Base-by-base conservation (phyloP, 257 asterid genomes). In the Solanum chmielewskii region DNA sequence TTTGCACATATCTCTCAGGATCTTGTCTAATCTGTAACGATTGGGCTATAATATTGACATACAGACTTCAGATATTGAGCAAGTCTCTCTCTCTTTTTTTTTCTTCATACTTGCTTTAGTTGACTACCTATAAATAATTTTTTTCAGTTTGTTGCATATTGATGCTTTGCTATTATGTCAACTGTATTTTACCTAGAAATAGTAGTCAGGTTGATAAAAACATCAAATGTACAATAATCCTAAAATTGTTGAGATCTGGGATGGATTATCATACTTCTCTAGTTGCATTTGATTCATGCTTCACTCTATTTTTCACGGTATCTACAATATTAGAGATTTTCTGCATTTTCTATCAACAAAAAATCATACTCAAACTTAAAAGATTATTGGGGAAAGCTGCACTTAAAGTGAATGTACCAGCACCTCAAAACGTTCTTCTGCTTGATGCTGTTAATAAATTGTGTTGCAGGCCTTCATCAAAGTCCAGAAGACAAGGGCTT, bases 401-500 rank as follows among this genome's bases (percentile, higher is more conserved):
- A 1, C 5, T 8, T 14, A 25, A 25, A 1, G 62, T 77, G 25
- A 8, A 9, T 77, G n/a, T 42, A 44, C 25, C 84, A 45, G 20
- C 84, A 78, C 84, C 9, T 9, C 18, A 2, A 42, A 39, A 2
- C 18, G 2, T 74, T 29, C 20, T 49, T 29, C 11, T 47, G 68
- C 68, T 35, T 73, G 84, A 73, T 31, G 1, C 11, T 11, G 59
- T 47, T 14, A 47, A 29, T 35, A 16, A 33, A 73, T 45, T 69
- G 59, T 76, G 64, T 39, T 85, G 37, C 88, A 94, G 98, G 98
- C 70, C 7, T 95, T 94, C 85, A 92, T 93, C 87, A 94, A 94
- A 90, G 89, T 94, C 39, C 97, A 95, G 29, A 94, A 95, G 92
- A 37, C 95, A 6, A 92, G 84, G 84, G 94, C 97, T 10, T 95